phyloP scores from a whole-genome alignment of 225 moss, liverwort and hornwort genomes.

The Pseudisothecium myosuroides region DNA sequence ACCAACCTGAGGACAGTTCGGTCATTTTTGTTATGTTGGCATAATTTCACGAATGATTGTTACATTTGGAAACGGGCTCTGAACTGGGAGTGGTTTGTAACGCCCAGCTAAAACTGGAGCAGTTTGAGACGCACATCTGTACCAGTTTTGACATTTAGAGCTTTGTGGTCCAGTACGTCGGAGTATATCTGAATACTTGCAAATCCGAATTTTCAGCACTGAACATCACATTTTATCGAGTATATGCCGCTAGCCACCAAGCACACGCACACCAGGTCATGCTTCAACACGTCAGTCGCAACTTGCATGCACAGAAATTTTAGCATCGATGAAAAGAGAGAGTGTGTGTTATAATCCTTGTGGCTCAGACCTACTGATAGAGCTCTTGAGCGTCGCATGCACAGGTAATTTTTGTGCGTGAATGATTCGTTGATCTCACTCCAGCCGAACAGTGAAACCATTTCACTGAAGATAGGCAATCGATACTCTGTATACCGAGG shows the following conservation, averaged over 20 bases:
- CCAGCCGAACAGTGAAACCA: too few relatives aligned
- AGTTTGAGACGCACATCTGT: background rate
- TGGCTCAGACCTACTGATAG: background rate
- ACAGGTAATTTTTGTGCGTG: background rate
- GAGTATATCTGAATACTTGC: too few relatives aligned
- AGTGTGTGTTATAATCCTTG: background rate
- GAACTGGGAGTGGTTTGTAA: background rate
- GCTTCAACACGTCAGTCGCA: background rate
- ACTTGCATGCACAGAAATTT: background rate
- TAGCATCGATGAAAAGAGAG: background rate
- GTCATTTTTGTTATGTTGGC: too few relatives aligned
- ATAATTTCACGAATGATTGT: background rate
- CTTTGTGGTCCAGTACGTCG: background rate
- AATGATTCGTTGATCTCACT: background rate
- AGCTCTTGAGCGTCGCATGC: background rate
- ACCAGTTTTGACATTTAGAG: background rate
- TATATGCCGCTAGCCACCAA: too few relatives aligned
- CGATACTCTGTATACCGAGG: background rate
- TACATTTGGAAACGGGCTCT: background rate
- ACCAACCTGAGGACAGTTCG: background rate
- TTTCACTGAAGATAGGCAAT: background rate
- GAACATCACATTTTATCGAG: background rate
- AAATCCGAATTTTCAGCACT: too few relatives aligned
- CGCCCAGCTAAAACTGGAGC: background rate
- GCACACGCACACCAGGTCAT: too few relatives aligned